Percentiles rank a stretch among this genome's conserved stretches.
Conservation (phyloP, 1,284 basidiomycete genomes). For the Ustilago curta region DNA sequence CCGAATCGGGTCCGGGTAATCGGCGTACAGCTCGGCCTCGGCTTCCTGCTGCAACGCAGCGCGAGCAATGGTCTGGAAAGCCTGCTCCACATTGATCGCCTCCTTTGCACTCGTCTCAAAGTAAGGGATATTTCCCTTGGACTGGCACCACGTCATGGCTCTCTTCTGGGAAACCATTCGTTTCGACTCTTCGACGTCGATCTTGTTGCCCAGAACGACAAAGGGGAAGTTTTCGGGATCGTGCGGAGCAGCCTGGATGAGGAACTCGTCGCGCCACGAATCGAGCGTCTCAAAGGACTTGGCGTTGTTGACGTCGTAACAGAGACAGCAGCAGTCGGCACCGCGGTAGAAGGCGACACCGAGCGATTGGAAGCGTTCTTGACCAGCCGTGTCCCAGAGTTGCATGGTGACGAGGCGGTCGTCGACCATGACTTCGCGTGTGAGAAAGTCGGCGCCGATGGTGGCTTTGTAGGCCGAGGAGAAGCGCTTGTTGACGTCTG, state of each 20-base stretch:
- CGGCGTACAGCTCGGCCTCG: conserved; percentile 94
- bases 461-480: conserved; percentile 94
- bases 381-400: conserved; percentile 98
- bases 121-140: conserved; percentile 99
- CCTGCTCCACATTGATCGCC: conserved; percentile 99
- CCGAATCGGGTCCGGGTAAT: conserved; percentile 98
- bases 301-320: conserved; percentile 95
- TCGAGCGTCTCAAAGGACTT: conserved; percentile 92
- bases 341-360: conserved; percentile 99
- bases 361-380: conserved; percentile 98
- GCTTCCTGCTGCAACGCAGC: conserved; percentile 97
- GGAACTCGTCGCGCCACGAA: conserved; percentile 68
- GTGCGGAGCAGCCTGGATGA: conserved; percentile 87
- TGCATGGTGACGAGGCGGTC: conserved; percentile 97
- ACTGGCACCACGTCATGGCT: conserved; percentile 99
- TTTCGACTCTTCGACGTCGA: conserved; percentile 99
- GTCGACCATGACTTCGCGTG: conserved; percentile 98
- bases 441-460: conserved; percentile 75
- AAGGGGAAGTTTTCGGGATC: conserved; percentile 99
- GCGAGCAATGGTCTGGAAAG: conserved; percentile 99
- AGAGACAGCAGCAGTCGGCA: conserved; percentile 96
- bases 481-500: conserved; percentile 97
- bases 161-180: conserved; percentile 99
- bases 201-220: conserved; percentile 93
- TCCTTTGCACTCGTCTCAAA: conserved; percentile 99